Conservation (phyloP, 345 rosid species). For the Schrenkiella parvula region DNA sequence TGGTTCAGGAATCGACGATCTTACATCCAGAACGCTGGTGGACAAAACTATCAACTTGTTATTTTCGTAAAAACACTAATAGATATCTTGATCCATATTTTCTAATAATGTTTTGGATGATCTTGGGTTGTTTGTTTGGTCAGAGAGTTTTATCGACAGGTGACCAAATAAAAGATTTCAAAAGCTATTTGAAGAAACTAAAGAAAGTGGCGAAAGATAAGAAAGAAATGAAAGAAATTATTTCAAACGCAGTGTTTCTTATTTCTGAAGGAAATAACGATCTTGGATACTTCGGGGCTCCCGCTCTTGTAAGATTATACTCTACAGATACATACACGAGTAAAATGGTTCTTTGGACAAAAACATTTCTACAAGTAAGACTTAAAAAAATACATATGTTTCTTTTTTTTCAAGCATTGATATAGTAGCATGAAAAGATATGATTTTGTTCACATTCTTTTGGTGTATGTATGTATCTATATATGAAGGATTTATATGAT, state of each 20-base stretch:
- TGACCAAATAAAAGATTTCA: constrained; percentile 46
- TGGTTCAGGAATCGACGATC: constrained; percentile 61
- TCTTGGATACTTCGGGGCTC: constrained; percentile 42
- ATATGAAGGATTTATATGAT: constrained; percentile 26
- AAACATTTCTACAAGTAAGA: constrained; percentile 40
- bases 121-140: background rate
- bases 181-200: constrained; percentile 39
- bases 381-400: background rate
- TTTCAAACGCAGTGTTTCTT: constrained; percentile 39
- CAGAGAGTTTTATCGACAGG: constrained; percentile 45
- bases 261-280: constrained; percentile 54
- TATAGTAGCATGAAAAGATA: background rate
- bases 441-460: background rate
- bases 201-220: constrained; percentile 33
- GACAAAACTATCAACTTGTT: background rate
- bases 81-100: background rate
- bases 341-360: constrained; percentile 33
- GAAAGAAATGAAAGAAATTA: constrained; percentile 32
- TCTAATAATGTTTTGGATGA: background rate
- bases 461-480: background rate
- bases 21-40: constrained; percentile 41
- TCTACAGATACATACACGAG: constrained; percentile 44
- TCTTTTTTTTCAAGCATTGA: background rate
- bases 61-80: background rate
- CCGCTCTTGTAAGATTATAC: constrained; percentile 18